phyloP scores from a whole-genome alignment of 495 filamentous ascomycete genomes.

The Cryomyces minteri region DNA sequence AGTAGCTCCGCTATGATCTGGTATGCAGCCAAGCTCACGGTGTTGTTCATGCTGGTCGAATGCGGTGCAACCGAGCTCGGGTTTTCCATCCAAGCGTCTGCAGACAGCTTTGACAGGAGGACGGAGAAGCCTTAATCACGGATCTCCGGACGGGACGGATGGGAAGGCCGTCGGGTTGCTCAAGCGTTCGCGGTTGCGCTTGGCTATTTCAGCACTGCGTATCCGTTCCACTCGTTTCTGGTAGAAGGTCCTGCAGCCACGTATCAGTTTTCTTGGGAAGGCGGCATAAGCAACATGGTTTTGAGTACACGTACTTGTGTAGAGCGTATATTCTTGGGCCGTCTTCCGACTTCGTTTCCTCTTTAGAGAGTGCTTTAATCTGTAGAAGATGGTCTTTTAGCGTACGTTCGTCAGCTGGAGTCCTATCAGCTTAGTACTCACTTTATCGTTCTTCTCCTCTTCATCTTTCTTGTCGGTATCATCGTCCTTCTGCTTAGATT shows the following conservation, averaged over 20 bases:
- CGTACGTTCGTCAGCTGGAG: neutral
- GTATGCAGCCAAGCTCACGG: no score
- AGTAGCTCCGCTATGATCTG: no score
- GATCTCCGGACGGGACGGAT: constrained; percentile 54
- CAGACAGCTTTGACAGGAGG: no score
- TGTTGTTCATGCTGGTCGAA: no score
- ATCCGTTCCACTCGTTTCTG: constrained; percentile 67
- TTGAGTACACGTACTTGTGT: constrained; percentile 42
- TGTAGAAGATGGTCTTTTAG: neutral
- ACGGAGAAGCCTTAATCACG: constrained; percentile 18
- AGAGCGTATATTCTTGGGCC: constrained; percentile 64
- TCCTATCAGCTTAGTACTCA: constrained; percentile 1
- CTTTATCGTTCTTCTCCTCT: constrained; percentile 32
- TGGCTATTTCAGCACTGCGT: constrained; percentile 61
- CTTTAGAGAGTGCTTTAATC: constrained; percentile 17
- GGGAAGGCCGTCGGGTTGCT: constrained; percentile 66
- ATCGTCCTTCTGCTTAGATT: constrained; percentile 15
- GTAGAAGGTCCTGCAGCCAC: constrained; percentile 50
- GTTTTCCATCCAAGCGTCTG: no score
- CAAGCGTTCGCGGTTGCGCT: constrained; percentile 63
- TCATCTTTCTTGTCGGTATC: constrained; percentile 21
- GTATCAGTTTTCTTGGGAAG: neutral
- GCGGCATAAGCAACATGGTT: neutral
- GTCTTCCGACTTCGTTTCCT: constrained; percentile 12
- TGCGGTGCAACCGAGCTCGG: no score